Percentiles rank a stretch among this genome's conserved stretches.
Conservation (phyloP, 2,329 filamentous ascomycete species). For the Arthroderma sp. region DNA sequence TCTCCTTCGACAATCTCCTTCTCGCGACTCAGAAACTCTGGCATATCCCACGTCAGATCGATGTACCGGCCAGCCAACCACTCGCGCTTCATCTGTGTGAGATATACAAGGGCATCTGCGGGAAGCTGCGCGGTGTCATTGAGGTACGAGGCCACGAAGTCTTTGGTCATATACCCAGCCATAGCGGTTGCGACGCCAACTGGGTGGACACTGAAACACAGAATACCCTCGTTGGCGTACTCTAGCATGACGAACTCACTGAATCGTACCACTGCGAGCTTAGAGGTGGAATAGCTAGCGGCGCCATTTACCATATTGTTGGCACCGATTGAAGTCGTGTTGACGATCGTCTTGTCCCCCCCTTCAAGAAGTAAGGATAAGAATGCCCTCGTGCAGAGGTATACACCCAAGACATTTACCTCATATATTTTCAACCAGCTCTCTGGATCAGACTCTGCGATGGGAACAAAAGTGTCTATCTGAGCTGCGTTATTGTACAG, state of each 20-base stretch:
- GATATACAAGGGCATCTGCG: constrained; percentile 30
- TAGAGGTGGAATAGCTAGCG: constrained; percentile 36
- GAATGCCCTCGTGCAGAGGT: constrained; percentile 34
- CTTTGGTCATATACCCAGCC: constrained; percentile 18
- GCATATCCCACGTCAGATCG: constrained; percentile 14
- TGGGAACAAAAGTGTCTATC: constrained; percentile 14
- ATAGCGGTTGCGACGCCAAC: constrained; percentile 30
- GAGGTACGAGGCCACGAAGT: constrained; percentile 10
- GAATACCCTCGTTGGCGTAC: constrained; percentile 30
- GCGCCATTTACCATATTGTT: constrained; percentile 24
- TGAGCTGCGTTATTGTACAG: constrained; percentile 38
- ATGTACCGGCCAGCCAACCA: constrained; percentile 18
- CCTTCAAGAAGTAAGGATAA: constrained; percentile 28
- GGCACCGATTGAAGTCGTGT: constrained; percentile 32
- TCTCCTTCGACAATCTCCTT: constrained; percentile 12
- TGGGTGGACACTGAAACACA: constrained; percentile 31
- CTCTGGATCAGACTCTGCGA: constrained; percentile 24
- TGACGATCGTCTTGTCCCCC: constrained; percentile 33
- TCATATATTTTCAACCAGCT: constrained; percentile 34
- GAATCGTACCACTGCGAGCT: constrained; percentile 38
- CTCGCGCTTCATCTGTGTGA: constrained; percentile 15
- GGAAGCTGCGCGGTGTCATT: constrained; percentile 28
- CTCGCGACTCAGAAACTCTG: constrained; percentile 12
- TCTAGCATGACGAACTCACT: constrained; percentile 38
- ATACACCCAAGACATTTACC: constrained; percentile 38